phyloP scores from a whole-genome alignment of 306 rosid genomes.

The Alnus glutinosa region DNA sequence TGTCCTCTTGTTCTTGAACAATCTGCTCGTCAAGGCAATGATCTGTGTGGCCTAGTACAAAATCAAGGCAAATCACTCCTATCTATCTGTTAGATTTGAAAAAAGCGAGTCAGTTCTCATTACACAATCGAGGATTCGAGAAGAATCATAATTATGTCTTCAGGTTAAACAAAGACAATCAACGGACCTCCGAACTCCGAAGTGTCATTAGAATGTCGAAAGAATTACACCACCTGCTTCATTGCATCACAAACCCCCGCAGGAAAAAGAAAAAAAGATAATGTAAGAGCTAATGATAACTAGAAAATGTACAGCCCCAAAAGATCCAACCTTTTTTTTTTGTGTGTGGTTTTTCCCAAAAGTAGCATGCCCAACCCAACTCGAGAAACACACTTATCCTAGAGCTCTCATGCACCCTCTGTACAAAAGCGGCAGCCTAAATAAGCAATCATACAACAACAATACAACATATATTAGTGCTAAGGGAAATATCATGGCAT shows the following conservation, averaged over 20 bases:
- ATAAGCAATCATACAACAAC: constrained; percentile 32
- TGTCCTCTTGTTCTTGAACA: no score
- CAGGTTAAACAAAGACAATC: neutral
- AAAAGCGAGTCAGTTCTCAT: neutral
- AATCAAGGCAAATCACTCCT: no score
- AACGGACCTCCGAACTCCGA: neutral
- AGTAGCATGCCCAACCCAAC: no score
- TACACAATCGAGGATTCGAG: neutral
- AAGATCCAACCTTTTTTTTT: neutral
- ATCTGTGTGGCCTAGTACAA: no score
- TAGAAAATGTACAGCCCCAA: neutral
- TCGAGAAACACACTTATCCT: neutral
- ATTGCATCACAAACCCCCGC: neutral
- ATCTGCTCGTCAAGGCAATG: no score
- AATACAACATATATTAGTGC: constrained; percentile 13
- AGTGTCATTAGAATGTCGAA: neutral
- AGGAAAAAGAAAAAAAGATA: neutral
- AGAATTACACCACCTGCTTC: neutral
- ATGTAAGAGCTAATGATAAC: neutral
- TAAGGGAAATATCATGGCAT: constrained; percentile 13
- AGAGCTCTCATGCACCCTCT: constrained; percentile 12
- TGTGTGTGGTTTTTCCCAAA: neutral
- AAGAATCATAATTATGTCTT: neutral
- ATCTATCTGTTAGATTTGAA: neutral
- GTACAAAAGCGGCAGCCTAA: constrained; percentile 40